Conservation (phyloP, 768 basidiomycete species). For the Amanita pallidorosea region DNA sequence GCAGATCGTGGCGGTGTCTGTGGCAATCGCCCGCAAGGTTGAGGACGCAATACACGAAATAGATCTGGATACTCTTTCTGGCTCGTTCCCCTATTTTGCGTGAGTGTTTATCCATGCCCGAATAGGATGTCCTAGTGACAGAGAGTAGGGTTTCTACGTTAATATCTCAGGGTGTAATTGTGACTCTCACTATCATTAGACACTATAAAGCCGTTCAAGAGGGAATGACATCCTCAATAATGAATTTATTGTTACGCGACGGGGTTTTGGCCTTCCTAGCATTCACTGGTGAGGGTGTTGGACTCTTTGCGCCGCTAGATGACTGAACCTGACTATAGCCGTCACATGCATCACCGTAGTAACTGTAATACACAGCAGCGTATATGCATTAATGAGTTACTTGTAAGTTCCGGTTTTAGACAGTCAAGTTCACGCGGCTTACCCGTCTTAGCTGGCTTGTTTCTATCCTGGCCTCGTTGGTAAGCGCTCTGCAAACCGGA, state of each 20-base stretch:
- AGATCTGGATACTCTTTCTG: not conserved
- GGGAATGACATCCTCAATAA: not conserved
- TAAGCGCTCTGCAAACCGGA: not conserved
- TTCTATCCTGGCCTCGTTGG: not conserved
- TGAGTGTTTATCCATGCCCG: not conserved
- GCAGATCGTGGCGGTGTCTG: not conserved
- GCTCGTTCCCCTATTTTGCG: conserved; percentile 4
- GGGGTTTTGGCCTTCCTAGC: not conserved
- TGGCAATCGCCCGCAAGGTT: not conserved
- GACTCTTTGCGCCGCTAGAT: not conserved
- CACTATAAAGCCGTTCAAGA: not conserved
- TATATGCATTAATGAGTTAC: conserved; percentile 1
- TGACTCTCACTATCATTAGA: not conserved
- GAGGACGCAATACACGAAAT: not conserved
- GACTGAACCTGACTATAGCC: not conserved
- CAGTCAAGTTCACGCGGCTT: not conserved
- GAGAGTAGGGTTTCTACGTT: not conserved
- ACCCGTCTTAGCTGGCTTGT: conserved; percentile 1
- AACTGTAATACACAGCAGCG: not conserved
- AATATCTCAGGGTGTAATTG: not conserved
- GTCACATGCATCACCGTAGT: not conserved
- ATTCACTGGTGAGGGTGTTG: not conserved
- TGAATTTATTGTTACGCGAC: not conserved
- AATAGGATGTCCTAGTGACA: not conserved
- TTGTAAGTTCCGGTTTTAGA: not conserved